Percentiles rank a stretch among this genome's conserved stretches.
Evolutionary conservation across 306 rosid genomes (phyloP).

Genomic region (Vicia villosa): DNA sequence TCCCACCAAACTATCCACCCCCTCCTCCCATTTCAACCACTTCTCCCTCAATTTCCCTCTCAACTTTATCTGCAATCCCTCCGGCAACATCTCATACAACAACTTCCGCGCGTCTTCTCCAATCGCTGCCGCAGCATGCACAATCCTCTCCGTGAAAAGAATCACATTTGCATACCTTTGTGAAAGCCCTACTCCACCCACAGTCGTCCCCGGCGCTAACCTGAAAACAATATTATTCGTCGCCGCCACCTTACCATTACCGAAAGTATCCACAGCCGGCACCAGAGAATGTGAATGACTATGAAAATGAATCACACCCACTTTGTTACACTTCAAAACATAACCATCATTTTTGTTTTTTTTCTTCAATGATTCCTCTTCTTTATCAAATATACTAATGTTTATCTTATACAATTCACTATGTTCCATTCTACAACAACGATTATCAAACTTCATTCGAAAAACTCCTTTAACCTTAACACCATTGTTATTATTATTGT

Average conservation of each 20-base stretch:
- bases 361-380: constrained; percentile 3
- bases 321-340: neutral
- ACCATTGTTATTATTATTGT: neutral
- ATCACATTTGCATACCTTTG: constrained; percentile 63
- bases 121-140: constrained; percentile 45
- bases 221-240: constrained; percentile 37
- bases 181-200: constrained; percentile 68
- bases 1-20: neutral
- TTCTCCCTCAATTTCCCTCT: constrained; percentile 41
- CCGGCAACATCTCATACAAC: constrained; percentile 70
- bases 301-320: constrained; percentile 21
- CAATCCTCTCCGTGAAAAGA: constrained; percentile 50
- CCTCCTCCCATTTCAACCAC: constrained; percentile 36
- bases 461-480: neutral
- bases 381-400: neutral
- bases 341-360: constrained; percentile 18
- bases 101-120: constrained; percentile 47
- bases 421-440: constrained; percentile 41
- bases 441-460: constrained; percentile 14
- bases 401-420: constrained; percentile 32
- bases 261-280: neutral
- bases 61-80: constrained; percentile 42
- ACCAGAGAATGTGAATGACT: neutral
- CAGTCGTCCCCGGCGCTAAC: constrained; percentile 48
- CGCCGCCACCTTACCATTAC: neutral